Conservation (phyloP, 2,329 filamentous ascomycete genomes). For the Thielaviopsis cerberus region DNA sequence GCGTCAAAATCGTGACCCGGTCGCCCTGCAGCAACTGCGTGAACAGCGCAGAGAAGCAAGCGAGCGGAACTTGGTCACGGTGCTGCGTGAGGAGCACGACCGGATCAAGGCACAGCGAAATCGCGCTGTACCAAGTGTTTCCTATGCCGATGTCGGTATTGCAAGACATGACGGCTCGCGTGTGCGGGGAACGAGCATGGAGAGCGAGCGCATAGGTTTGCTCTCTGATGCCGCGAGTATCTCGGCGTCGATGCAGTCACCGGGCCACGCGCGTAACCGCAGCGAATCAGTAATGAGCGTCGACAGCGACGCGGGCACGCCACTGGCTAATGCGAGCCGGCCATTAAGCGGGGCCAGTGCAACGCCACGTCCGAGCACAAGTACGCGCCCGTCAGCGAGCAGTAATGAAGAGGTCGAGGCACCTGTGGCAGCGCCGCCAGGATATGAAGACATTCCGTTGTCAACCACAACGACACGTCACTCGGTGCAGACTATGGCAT, state of each 20-base stretch:
- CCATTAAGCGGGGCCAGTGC: constrained; percentile 17
- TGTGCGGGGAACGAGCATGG: constrained; percentile 51
- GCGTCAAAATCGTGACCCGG: constrained; percentile 48
- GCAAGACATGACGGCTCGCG: constrained; percentile 61
- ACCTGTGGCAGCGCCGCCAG: constrained; percentile 3
- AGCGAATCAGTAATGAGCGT: constrained; percentile 40
- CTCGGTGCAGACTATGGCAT: constrained; percentile 7
- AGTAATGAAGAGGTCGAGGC: neutral
- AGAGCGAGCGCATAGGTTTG: constrained; percentile 53
- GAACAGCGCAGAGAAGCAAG: constrained; percentile 31
- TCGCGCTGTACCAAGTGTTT: constrained; percentile 53
- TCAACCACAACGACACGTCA: constrained; percentile 12
- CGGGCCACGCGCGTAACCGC: constrained; percentile 24
- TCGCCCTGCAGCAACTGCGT: constrained; percentile 48
- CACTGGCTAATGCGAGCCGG: constrained; percentile 13
- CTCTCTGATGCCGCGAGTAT: constrained; percentile 55
- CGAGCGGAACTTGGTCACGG: constrained; percentile 36
- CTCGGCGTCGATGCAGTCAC: constrained; percentile 19
- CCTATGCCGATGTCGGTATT: constrained; percentile 58
- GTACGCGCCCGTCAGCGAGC: neutral
- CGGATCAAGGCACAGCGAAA: constrained; percentile 39
- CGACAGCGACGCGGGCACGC: constrained; percentile 24
- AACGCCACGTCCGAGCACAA: neutral
- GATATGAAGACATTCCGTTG: constrained; percentile 13
- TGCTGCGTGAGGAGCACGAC: constrained; percentile 36